phyloP scores from a whole-genome alignment of 1,284 basidiomycete genomes.

The Lentinula novae-zelandiae region DNA sequence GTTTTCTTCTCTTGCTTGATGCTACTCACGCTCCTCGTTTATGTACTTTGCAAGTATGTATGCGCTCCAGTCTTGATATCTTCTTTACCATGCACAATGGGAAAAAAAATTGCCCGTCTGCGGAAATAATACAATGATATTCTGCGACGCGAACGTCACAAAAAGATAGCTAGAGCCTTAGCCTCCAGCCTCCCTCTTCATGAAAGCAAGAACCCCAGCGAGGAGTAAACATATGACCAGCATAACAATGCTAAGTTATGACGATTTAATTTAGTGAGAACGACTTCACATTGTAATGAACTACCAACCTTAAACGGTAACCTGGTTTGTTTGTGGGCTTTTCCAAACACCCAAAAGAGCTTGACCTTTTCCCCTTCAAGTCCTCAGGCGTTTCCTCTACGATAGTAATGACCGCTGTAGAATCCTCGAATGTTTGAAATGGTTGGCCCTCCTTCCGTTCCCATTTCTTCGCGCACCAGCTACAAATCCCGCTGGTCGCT shows the following conservation, averaged over 20 bases:
- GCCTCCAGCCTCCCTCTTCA: background rate
- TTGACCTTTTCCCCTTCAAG: background rate
- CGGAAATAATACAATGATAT: no score
- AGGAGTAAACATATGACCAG: background rate
- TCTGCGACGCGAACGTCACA: no score
- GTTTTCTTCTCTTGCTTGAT: background rate
- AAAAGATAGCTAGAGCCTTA: background rate
- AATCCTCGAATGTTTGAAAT: background rate
- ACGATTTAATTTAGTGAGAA: background rate
- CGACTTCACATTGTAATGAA: background rate
- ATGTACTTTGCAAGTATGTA: background rate
- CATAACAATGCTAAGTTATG: background rate
- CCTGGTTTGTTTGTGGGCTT: background rate
- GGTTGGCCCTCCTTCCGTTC: background rate
- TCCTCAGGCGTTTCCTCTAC: background rate
- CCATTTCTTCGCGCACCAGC: constrained; percentile 3
- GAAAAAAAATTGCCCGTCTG: no score
- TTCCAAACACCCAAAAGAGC: background rate
- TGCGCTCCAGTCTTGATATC: background rate
- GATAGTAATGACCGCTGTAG: background rate
- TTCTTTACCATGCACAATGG: background rate
- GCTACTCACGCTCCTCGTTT: background rate
- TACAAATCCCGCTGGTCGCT: background rate
- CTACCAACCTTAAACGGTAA: background rate
- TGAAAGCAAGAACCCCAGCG: background rate